Evolutionary conservation across 1,139 yeast species (phyloP), one percentile per base, ranked within the genome.

Genomic region (Pichia sp.): DNA sequence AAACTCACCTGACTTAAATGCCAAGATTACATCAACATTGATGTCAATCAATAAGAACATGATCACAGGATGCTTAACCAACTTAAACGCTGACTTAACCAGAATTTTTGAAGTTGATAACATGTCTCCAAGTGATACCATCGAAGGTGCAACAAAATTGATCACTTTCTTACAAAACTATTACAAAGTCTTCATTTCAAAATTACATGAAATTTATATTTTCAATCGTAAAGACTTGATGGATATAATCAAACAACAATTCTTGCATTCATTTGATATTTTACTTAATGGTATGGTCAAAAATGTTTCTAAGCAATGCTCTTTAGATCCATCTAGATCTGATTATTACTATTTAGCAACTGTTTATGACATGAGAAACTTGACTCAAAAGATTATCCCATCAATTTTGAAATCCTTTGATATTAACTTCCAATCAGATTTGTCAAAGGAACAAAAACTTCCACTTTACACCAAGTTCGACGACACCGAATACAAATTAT

Each of bases 401-500:
- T 58, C 63, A n/a, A 61, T 81, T 18, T 60, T 79, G 21, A 69
- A 67, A 27, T 65, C 63, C 32, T 80, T 76, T 57, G 83, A 81
- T 53, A 59, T 66, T 5, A 67, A 68, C 4, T 79, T 82, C 55
- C 73, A 71, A 34, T 65, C 74, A 27, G 67, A 67, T 14, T 54
- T 76, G 19, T 65, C 67, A 11, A 64, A 66, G 3, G 68, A 71
- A 33, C 43, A 42, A 12, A 68, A 71, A 15, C 56, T 72, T 31
- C 71, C 73, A 28, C 60, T 81, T 8, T 72, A 70, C 50, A 59
- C 67, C 17, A 65, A 73, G 8, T 58, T 81, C 44, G 75, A 73
- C 21, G 72, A 72, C 45, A 69, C 79, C 63, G 83, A 81, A 48
- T 62, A 67, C 14, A 75, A 76, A 2, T 68, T 84, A 5, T 81